These are phyloP conservation scores for Garcia nutans DNA, from an alignment of 345 rosid species.

Conservation along the genomic window DNA sequence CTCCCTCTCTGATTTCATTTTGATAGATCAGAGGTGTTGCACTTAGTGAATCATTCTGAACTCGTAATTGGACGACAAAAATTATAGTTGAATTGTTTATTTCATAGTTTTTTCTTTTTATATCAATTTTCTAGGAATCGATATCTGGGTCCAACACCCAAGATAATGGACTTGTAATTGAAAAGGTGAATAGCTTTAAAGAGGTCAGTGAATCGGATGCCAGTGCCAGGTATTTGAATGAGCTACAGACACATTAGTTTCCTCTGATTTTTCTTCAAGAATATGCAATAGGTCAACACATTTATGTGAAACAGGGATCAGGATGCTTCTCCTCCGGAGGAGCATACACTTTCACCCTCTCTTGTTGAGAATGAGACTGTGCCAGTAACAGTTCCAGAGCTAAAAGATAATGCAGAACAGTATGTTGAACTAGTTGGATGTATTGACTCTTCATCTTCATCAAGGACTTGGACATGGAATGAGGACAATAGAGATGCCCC, in stretches of 20 bases:
- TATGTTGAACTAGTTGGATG: slow-evolving; percentile 29
- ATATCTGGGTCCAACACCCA: slow-evolving; percentile 51
- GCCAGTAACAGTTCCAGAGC: slow-evolving; percentile 26
- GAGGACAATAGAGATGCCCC: slow-evolving; percentile 68
- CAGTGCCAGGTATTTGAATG: slow-evolving; percentile 47
- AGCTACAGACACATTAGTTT: slow-evolving; percentile 13
- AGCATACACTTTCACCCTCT: slow-evolving; percentile 33
- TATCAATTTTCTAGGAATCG: slow-evolving; percentile 39
- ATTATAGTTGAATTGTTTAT: background rate
- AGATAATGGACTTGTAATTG: slow-evolving; percentile 54
- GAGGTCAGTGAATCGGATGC: slow-evolving; percentile 35
- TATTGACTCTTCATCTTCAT: slow-evolving; percentile 39
- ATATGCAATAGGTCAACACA: slow-evolving; percentile 20
- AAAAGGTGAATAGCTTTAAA: slow-evolving; percentile 40
- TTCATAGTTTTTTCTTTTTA: too few species aligned
- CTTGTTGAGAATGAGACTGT: slow-evolving; percentile 39
- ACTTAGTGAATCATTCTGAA: background rate
- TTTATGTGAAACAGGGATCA: slow-evolving; percentile 47
- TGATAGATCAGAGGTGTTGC: background rate
- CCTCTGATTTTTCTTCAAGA: slow-evolving; percentile 15
- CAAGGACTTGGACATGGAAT: slow-evolving; percentile 46
- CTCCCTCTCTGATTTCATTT: background rate
- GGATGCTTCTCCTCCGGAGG: slow-evolving; percentile 36
- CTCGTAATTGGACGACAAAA: background rate
- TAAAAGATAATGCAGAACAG: slow-evolving; percentile 34